Evolutionary conservation across 495 filamentous ascomycete genomes (phyloP), one percentile per base, ranked within the genome.

Genomic region (Halenospora varia): DNA sequence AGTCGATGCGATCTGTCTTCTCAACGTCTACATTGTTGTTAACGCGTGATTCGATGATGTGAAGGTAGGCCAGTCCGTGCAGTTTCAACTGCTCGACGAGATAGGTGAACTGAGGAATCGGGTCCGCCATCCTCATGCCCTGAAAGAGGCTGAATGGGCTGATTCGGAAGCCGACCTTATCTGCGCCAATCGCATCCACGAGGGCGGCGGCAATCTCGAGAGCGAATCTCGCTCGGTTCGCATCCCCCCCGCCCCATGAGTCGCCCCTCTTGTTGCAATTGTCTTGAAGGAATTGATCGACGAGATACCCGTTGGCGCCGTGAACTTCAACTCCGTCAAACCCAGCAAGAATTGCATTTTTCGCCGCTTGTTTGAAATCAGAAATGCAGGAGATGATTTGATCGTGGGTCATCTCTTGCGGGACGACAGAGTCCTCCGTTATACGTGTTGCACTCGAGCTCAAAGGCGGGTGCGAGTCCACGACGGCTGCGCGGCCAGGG

Each of bases 311-410:
- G 60, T 90, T 89, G 3, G 85, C 84, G 26, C 71, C 84, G 64
- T 89, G 86, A 51, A 89, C 71, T 71, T 91, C 88, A 6, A 91
- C 85, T 23, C 84, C 87, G 60, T 90, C 88, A 55, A 89, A 90
- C 9, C 87, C 88, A 1, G 87, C 87, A 10, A 70, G 71, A 13
- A 89, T 73, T 3, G 86, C 85, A 53, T 82, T 83, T 53, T 73
- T 68, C 2, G 87, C 81, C 15, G 84, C 86, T 17, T 73, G 58
- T 8, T 75, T 82, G 50, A 82, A 88, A 60, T 35, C 29, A 35
- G 29, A 4, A 35, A 35, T 35, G 29, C 29, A 35, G 29, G 29
- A 35, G 29, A 35, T 35, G 29, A 35, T 35, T 35, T 35, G 29
- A 35, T 35, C 29, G 29, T 35, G 29, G 29, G 29, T 35, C 29